Base-by-base conservation (phyloP, 139 green algal genomes). In the Gonium pectorale region DNA sequence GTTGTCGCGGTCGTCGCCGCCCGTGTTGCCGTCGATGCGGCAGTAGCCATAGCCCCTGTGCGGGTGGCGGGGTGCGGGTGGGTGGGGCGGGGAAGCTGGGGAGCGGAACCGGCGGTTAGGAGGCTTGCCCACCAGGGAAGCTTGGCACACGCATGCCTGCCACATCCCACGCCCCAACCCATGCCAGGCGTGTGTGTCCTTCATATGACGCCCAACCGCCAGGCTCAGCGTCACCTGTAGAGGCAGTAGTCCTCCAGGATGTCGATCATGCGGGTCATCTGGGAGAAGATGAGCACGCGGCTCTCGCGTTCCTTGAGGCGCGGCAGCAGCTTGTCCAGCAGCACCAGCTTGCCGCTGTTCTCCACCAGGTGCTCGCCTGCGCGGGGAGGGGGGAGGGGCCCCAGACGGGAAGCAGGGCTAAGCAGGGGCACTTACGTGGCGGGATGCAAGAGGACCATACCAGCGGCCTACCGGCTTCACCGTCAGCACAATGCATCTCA, bases 1-100 rank as follows among this genome's bases (percentile, higher is more conserved):
- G 52, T 89, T 88, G 90, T 99, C 97, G 21, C 97, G 92, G 89
- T 98, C 97, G 37, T 99, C 97, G 21, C 96, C 96, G 21, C 71
- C 88, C 6, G 97, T 99, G 94, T 99, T 99, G 68, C 97, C 97
- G 87, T 99, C 97, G 75, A 99, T 99, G 79, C 97, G 92, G 92
- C 96, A 99, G 92, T 99, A 99, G 67, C 92, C 41, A 80, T 96
- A 95, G 24, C 84, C 75, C 33, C 86, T 86, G 74, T 24, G 24
- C 19, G 22, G 6, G 24, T 35, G 17, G 56, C 17, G 56, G 6
- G 56, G 56, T 6, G 24, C 56, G 24, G 56, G 56, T 31, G 46
- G 46, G 46, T 24, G 46, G 46, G 46, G 46, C 46, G 46, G 11
- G 46, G 46, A 54, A 15, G 46, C 13, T 54, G 11, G 46, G 46